A percentile compares a stretch with the other conserved stretches of the same genome.
Conservation (phyloP, 192 early-diverging fungal genomes). For the Lobosporangium transversale region DNA sequence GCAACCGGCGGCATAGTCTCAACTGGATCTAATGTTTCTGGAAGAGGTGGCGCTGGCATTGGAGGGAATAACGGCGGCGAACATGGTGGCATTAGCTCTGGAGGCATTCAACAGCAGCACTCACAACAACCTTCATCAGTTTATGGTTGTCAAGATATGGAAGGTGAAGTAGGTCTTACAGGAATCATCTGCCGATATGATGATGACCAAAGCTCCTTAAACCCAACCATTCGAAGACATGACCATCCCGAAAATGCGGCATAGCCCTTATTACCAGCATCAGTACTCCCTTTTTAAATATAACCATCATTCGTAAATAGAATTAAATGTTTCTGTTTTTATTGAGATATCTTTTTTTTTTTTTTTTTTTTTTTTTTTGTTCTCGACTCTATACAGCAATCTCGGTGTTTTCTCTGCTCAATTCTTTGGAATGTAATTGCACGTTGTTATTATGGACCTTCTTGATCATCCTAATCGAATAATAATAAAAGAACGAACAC, state of each 20-base stretch:
- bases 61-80: too few relatives aligned
- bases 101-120: slow-evolving; percentile 13
- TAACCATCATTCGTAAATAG: too few relatives aligned
- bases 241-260: too few relatives aligned
- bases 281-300: too few relatives aligned
- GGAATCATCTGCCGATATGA: slow-evolving; percentile 47
- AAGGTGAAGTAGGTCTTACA: slow-evolving; percentile 43
- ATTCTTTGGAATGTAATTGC: slow-evolving; percentile 37
- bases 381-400: background rate
- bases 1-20: background rate
- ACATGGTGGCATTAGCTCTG: too few relatives aligned
- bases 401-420: slow-evolving; percentile 20
- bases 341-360: slow-evolving; percentile 3
- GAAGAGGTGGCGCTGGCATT: slow-evolving; percentile 1
- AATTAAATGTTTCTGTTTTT: too few relatives aligned
- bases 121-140: background rate
- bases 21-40: slow-evolving; percentile 14
- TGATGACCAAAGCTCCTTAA: slow-evolving; percentile 18
- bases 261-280: too few relatives aligned
- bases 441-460: slow-evolving; percentile 35
- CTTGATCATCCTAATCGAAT: slow-evolving; percentile 36
- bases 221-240: background rate
- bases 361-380: slow-evolving; percentile 7
- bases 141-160: slow-evolving; percentile 25
- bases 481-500: background rate